Base-by-base conservation (phyloP, 805 yeast genomes). In the Teunomyces stri region DNA sequence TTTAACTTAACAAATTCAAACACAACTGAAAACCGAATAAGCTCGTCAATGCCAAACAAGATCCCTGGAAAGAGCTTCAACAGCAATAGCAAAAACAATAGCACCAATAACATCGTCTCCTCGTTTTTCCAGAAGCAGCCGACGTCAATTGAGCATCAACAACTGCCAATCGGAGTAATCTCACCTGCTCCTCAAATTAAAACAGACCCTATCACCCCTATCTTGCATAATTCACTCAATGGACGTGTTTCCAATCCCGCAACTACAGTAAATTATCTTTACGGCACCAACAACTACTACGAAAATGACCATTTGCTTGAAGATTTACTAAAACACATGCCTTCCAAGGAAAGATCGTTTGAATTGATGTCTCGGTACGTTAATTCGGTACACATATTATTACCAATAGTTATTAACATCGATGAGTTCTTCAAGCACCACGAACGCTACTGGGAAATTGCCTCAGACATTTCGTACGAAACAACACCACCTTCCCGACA, bases 331-430 rank as follows among this genome's bases (percentile, higher is more conserved):
- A 60, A 66, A 6, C 75, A 72, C 48, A 53, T 80, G 11, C 85
- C 85, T 11, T 57, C 74, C 0, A 69, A 63, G 39, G 73, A 68
- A 42, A 66, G 76, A 33, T 73, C 81, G 0, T 74, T 66, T 53
- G 79, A 74, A 46, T 62, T 80, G 36, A 62, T 79, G 2, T 70
- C 73, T 30, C 64, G 83, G 22, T 81, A 76, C 52, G 58, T 75
- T 9, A 73, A 71, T 42, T 76, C 82, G 0, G 80, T 81, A 11
- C 85, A 81, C 54, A 76, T 80, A 6, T 65, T 81, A n/a, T 58
- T 80, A 7, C 85, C 86, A 0, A 60, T 81, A 4, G 49, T 81
- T 46, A 64, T 69, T 30, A 81, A 80, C 51, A 53, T 79, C 25
- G 58, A 62, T 15, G 76, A 71, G 27, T 76, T 80, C 50, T 48